A percentile compares a stretch with the other conserved stretches of the same genome.
phyloP scores from a whole-genome alignment of 179 eudicot species.

The Vitellaria paradoxa region DNA sequence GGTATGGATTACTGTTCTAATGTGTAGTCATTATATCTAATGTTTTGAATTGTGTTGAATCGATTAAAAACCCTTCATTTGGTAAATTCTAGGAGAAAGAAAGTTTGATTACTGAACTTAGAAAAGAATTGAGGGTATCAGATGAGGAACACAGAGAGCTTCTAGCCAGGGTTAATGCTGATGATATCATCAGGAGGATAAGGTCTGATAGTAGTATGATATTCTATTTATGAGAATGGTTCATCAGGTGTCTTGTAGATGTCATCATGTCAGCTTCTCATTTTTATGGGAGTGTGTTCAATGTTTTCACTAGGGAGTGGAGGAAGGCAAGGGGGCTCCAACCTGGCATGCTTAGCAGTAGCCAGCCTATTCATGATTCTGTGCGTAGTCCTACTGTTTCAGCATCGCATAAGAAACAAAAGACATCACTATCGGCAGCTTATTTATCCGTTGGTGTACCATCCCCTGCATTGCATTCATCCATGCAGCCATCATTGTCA shows the following conservation, averaged over 20 bases:
- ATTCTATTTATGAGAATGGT: background rate
- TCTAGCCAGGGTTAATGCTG: conserved; percentile 58
- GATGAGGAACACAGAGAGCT: conserved; percentile 81
- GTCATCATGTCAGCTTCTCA: background rate
- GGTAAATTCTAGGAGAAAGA: conserved; percentile 73
- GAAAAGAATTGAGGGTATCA: conserved; percentile 83
- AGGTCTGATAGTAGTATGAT: conserved; percentile 31
- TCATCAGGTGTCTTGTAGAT: background rate
- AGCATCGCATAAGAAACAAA: conserved; percentile 62
- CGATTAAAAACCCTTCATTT: conserved; percentile 16
- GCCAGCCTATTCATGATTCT: conserved; percentile 46
- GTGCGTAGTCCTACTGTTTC: conserved; percentile 64
- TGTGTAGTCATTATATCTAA: background rate
- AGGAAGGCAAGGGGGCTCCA: conserved; percentile 60
- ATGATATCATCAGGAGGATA: conserved; percentile 60
- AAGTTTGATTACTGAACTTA: conserved; percentile 78
- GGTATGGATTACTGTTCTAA: conserved; percentile 33
- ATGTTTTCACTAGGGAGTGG: conserved; percentile 55
- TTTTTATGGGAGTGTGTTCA: conserved; percentile 6
- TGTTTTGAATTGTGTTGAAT: conserved; percentile 9
- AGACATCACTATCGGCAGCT: conserved; percentile 54
- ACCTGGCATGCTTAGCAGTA: conserved; percentile 40
- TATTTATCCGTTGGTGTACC: conserved; percentile 57
- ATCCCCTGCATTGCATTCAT: conserved; percentile 43
- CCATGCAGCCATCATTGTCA: conserved; percentile 55